Evolutionary conservation across 2,329 filamentous ascomycete species (phyloP), one percentile per base, ranked within the genome.

Genomic region (Stagonosporopsis cucurbitacearum): DNA sequence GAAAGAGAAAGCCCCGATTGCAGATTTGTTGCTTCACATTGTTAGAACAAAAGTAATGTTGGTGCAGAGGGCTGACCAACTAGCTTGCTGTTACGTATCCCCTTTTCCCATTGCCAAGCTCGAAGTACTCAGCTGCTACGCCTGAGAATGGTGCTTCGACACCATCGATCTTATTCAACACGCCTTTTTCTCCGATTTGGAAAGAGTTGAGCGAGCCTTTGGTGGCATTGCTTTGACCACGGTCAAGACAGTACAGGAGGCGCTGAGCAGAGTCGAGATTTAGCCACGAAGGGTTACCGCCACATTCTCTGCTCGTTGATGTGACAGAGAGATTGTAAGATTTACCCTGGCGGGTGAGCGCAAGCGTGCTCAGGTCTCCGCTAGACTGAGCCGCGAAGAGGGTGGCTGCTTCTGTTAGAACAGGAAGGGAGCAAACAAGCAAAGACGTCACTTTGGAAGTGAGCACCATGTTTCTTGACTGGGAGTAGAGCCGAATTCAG

Each of bases 241-340:
- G 57, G 40, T 62, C 60, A 9, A 62, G 54, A 47, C 60, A 62
- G 50, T 62, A 62, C 26, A 62, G 35, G 6, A 62, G 30, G n/a
- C 60, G 51, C 19, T 49, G 33, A 8, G 40, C 33, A 13, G 42
- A 48, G 22, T 62, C 60, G 35, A 62, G 50, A 28, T 58, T 62
- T 13, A 62, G 45, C 30, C 39, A 48, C 2, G 60, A 53, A n/a
- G 60, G 48, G 15, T 62, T 62, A 1, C 47, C 47, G n/a, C 50
- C 60, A 33, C 43, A 48, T 13, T 58, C 53, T 30, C 40, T 20
- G 6, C 48, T 60, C 7, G 42, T 48, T 12, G 57, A 62, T 13
- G 50, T 51, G 26, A 59, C 37, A 13, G 57, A 53, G 6, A 62
- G 44, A 4, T 20, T 57, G 42, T 58, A 57, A 7, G 50, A 42